Evolutionary conservation across 2,329 filamentous ascomycete species (phyloP), one percentile per base, ranked within the genome.

Genomic region (Domatiomyces catenatus): DNA sequence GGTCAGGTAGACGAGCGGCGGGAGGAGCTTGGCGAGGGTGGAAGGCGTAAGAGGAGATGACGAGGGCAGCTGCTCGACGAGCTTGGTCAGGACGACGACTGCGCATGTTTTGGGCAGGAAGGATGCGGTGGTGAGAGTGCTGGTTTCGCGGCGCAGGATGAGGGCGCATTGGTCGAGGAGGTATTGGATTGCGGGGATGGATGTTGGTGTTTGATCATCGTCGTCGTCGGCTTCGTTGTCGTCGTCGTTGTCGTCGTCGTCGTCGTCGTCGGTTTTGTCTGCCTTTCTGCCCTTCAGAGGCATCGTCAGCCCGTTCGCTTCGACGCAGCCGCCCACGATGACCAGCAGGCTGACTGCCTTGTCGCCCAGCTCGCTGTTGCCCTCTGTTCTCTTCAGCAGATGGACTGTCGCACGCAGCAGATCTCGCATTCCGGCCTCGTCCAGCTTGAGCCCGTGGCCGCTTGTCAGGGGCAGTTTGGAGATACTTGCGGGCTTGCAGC

Each of bases 291-390:
- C 64, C n/a, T 66, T 67, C 7, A 67, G 66, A 17, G 71, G 70
- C 50, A 56, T 66, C 57, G 62, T 67, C 70, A 78, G 20, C 59
- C 65, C 44, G 74, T 81, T 85, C 32, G 75, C 75, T 12, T 75
- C 75, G 52, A 77, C 76, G 61, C 70, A 81, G 53, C 74, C 79
- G 43, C 81, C 86, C 0, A 98, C 72, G 71, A 94, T 94, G 39
- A 90, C 75, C 36, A 94, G 71, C 56, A 94, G 87, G 57, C 87
- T 84, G 3, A 86, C 79, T 10, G 81, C 81, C 63, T 94, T 86
- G 43, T 79, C 74, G 1, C 85, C 85, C n/a, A 96, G 71, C 8
- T 80, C 75, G 60, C 92, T 83, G 15, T 82, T 80, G 6, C 90
- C 65, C 48, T 75, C 76, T 0, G 76, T 73, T 0, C 77, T 77